Percentiles rank a stretch among this genome's conserved stretches.
Conservation (phyloP, 345 rosid species). For the Gossypium bickii region DNA sequence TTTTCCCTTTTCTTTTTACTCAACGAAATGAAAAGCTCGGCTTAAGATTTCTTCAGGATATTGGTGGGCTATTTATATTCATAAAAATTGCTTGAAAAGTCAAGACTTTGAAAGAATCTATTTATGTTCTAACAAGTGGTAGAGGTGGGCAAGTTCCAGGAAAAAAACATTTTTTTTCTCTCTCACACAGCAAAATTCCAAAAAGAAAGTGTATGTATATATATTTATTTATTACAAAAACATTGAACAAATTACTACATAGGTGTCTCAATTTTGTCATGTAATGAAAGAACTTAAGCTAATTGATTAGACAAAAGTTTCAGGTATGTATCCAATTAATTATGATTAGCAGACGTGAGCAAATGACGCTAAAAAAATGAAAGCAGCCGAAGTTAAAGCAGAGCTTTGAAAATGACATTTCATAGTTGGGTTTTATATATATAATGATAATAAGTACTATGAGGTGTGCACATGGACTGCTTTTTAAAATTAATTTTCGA, state of each 20-base stretch:
- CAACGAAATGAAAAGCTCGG: not conserved
- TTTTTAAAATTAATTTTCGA: not conserved
- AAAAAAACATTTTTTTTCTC: constrained; percentile 13
- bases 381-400: constrained; percentile 5
- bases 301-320: not conserved
- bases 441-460: not conserved
- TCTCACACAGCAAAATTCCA: not conserved
- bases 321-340: not conserved
- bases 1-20: not conserved
- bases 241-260: not conserved
- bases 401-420: not conserved
- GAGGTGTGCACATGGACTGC: not conserved
- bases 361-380: not conserved
- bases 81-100: constrained; percentile 12
- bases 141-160: constrained; percentile 24
- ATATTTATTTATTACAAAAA: not conserved
- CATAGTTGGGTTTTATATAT: no score
- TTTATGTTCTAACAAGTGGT: constrained; percentile 4
- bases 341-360: not conserved
- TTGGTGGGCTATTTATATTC: constrained; percentile 21
- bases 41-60: not conserved
- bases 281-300: not conserved
- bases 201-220: not conserved
- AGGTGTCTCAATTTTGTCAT: not conserved
- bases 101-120: not conserved